Evolutionary conservation across 176 grass and related monocot genomes (phyloP), one percentile per base, ranked within the genome.

Genomic region (Stipa capillata): DNA sequence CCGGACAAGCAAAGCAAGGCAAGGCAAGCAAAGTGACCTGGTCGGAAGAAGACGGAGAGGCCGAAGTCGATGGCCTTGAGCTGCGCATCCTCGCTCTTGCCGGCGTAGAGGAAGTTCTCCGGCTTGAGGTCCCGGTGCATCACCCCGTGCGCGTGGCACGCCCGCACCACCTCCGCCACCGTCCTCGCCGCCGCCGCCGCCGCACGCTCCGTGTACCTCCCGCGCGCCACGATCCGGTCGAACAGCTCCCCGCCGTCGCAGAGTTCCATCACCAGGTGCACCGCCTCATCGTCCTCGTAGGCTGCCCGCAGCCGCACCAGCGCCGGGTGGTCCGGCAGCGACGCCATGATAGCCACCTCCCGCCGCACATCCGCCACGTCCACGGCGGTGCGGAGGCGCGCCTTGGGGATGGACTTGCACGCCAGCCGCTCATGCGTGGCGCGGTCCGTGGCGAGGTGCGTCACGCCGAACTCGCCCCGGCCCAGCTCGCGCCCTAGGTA

Each of bases 121-220:
- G 94, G 94, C 64, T 97, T 97, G 42, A 97, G 91, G 78, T 97
- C 94, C 31, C 94, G 55, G 70, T 97, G 94, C 74, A 97, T 94
- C 13, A 97, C 94, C 36, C 92, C 92, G 4, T 94, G 90, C 7
- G 72, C 83, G 73, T 94, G 92, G 80, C 92, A 94, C 0, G 84
- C 82, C 10, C 89, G 23, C 32, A 93, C 83, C 1, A 93, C 90
- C 87, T 93, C 90, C 6, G 90, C 90, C 17, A 93, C 84, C 2
- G 90, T 93, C 55, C 83, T 72, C 0, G 87, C 84, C 2, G 73
- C 80, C 0, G 71, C 32, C 0, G 90, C 90, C 0, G 90, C 90
- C 0, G 85, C 88, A 13, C 92, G 92, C 92, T 94, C 92, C 82
- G 83, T 94, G 85, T 94, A 94, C 73, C 87, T 20, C 10, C 92